Evolutionary conservation across 495 filamentous ascomycete species (phyloP).

Genomic region (Penicillium odoratum): DNA sequence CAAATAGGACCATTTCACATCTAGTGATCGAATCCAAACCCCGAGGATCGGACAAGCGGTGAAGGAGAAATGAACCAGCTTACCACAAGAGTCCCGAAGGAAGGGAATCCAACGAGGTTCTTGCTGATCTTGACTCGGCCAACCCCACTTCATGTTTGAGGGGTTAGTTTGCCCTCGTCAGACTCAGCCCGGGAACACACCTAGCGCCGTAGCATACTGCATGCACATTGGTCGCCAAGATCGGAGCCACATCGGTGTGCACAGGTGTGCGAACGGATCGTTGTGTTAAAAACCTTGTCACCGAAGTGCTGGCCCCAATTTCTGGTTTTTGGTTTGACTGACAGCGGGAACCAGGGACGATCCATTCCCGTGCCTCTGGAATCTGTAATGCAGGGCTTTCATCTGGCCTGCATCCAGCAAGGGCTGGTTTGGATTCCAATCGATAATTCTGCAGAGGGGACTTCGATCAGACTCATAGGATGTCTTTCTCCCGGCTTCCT

Average conservation of each 20-base stretch:
- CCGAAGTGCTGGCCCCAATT: conserved; percentile 12
- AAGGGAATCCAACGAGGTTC: conserved; percentile 28
- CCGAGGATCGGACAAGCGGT: conserved; percentile 27
- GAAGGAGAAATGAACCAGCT: conserved; percentile 19
- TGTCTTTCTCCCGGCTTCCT: background rate
- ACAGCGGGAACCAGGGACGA: conserved; percentile 27
- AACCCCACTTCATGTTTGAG: conserved; percentile 22
- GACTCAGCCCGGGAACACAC: conserved; percentile 23
- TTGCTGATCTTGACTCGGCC: conserved; percentile 25
- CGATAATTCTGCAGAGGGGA: background rate
- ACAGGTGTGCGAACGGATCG: background rate
- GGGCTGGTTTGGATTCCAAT: conserved; percentile 14
- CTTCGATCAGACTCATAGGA: background rate
- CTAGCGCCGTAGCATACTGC: conserved; percentile 18
- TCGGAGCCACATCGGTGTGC: conserved; percentile 11
- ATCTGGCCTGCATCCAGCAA: conserved; percentile 14
- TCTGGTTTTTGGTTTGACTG: conserved; percentile 19
- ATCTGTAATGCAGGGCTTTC: conserved; percentile 23
- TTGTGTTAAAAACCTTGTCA: conserved; percentile 14
- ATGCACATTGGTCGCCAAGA: conserved; percentile 18
- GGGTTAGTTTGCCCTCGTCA: conserved; percentile 16
- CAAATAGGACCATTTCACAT: background rate
- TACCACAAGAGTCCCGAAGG: conserved; percentile 25
- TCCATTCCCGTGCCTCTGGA: conserved; percentile 19
- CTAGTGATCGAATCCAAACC: background rate